Base-by-base conservation (phyloP, 1,139 yeast species). In the Debaryomyces fabryi region DNA sequence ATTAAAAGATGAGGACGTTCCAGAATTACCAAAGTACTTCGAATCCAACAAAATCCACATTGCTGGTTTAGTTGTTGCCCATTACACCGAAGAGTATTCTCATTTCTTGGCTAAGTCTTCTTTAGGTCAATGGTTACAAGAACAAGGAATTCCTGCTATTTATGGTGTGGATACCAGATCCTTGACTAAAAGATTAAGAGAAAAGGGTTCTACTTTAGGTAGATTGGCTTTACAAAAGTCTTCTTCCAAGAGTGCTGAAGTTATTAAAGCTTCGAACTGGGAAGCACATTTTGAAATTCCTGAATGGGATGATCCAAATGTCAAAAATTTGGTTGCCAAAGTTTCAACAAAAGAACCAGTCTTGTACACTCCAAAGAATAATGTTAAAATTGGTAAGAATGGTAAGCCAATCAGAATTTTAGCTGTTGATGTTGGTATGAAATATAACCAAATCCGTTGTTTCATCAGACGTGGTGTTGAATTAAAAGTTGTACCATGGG, bases 101-200 rank as follows among this genome's bases (percentile, higher is more conserved):
- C 99, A 95, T 67, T 90, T 78, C 73, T 81, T 95, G 64, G 99
- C 99, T 56, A 82, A 81, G 54, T 90, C 97, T 29, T 90, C 97
- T 36, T 81, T 95, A 57, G 97, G 96, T 52, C 80, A 82, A 62
- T 95, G 99, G 99, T 83, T 95, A 63, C 85, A 89, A 69, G 86
- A 85, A 63, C 88, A 93, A 73, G 88, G 88, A 58, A 79, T 95
- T 60, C 99, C 99, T 46, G 99, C 99, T 58, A 83, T 95, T 55
- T 95, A 92, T 64, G 99, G 97, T 72, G 93, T 95, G 57, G 99
- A 95, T 72, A 95, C 99, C 56, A 88, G 99, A 77, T 81, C 92
- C 46, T 79, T 95, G 64, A 95, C 99, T 60, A 92, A 93, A 74
- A 85, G 85, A 69, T 86, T 95, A 68, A 88, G 99, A 77, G 88